Percentiles rank a stretch among this genome's conserved stretches.
Evolutionary conservation across 441 rosid species (phyloP).

Genomic region (Adansonia gregorii): DNA sequence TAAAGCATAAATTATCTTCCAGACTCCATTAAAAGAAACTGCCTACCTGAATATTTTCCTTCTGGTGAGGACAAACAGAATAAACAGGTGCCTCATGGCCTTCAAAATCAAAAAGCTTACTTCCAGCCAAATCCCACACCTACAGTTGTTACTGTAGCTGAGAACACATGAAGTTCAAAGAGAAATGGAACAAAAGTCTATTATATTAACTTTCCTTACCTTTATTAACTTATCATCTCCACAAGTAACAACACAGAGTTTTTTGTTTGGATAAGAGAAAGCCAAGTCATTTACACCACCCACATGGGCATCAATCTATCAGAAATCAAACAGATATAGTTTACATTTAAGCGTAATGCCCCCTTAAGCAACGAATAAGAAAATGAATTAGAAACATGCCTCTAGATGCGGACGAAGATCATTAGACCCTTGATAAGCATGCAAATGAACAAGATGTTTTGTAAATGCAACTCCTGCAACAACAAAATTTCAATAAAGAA

Average conservation of each 20-base stretch:
- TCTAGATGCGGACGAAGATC: conserved; percentile 31
- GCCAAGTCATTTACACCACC: conserved; percentile 74
- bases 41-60: conserved; percentile 50
- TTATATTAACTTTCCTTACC: conserved; percentile 29
- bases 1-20: background rate
- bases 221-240: conserved; percentile 58
- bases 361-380: background rate
- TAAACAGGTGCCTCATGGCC: conserved; percentile 50
- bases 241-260: conserved; percentile 70
- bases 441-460: conserved; percentile 38
- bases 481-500: conserved; percentile 21
- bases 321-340: conserved; percentile 31
- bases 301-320: conserved; percentile 68
- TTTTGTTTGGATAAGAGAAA: conserved; percentile 69
- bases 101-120: conserved; percentile 42
- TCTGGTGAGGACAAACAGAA: conserved; percentile 50
- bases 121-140: conserved; percentile 51
- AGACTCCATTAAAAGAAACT: background rate
- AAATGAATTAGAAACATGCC: conserved; percentile 29
- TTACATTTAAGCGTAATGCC: background rate
- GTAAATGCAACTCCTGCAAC: conserved; percentile 40
- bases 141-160: conserved; percentile 17
- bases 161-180: conserved; percentile 9
- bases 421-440: conserved; percentile 34
- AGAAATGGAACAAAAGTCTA: background rate